Evolutionary conservation across 345 rosid genomes (phyloP), one percentile per base, ranked within the genome.

Genomic region (Stellera chamaejasme): DNA sequence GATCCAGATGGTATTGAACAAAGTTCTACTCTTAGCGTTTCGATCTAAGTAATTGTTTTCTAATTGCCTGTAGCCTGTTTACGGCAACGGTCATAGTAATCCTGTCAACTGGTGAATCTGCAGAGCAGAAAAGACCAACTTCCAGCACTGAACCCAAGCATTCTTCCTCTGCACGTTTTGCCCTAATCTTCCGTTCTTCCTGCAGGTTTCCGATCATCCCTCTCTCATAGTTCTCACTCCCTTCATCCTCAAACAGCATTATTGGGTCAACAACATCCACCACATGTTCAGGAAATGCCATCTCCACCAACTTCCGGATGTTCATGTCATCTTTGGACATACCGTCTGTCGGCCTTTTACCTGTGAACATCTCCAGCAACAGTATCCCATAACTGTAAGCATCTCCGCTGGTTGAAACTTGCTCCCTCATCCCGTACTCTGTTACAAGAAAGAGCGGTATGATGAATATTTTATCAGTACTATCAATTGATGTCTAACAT

Each of bases 61-160:
- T 68, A 23, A 59, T 55, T 11, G 27, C 56, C 2, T 10, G 15
- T 27, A 75, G 44, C 47, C 59, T 68, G 43, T 62, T 71, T 10
- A 65, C 74, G 6, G 56, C 66, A 26, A 10, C 2, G 19, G 14
- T 56, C 64, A 66, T 59, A 3, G 45, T 13, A 36, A 55, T 62
- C 39, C 69, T 41, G 9, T 68, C 12, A 28, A 14, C n/a, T 0
- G 68, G 63, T 7, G 50, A 52, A 27, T 12, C 43, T 11, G 50
- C 13, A 27, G 73, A 59, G 48, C 77, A 71, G 0, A 52, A 14
- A 0, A 71, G 56, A 48, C 76, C 73, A 10, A 71, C 55, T 43
- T 44, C 45, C 63, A 71, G 5, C 3, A 62, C 41, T 10, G 55
- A 58, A 54, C 27, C 46, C 48, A 71, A 49, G 39, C 65, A 68